Percentiles rank a stretch among this genome's conserved stretches.
phyloP scores from a whole-genome alignment of 2,329 filamentous ascomycete genomes.

The Neonectria magnoliae region DNA sequence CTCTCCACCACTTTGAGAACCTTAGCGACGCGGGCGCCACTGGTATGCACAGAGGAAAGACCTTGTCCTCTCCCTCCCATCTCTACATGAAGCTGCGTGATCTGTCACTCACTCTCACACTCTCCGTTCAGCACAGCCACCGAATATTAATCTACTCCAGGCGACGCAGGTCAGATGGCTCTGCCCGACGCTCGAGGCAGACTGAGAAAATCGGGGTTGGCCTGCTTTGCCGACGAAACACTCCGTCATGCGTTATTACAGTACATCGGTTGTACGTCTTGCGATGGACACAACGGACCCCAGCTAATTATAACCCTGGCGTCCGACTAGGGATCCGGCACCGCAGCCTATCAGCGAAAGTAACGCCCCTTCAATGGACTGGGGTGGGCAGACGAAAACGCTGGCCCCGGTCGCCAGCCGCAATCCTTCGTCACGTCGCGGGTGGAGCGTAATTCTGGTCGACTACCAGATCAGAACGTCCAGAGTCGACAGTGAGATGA shows the following conservation, averaged over 20 bases:
- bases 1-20: too few relatives aligned
- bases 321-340: conserved; percentile 3
- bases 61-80: neutral
- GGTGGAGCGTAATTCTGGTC: conserved; percentile 21
- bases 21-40: neutral
- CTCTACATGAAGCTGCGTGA: neutral
- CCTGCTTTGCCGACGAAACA: conserved; percentile 27
- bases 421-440: conserved; percentile 14
- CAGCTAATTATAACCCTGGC: conserved; percentile 13
- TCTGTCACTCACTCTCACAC: neutral
- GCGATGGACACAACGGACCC: conserved; percentile 30
- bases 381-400: conserved; percentile 11
- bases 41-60: neutral
- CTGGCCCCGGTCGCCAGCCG: conserved; percentile 21
- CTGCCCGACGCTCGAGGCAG: conserved; percentile 1
- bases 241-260: conserved; percentile 31
- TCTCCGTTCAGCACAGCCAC: neutral
- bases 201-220: conserved; percentile 8
- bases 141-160: conserved; percentile 1
- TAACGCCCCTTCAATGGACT: neutral
- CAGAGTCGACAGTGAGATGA: neutral
- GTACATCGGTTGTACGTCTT: conserved; percentile 30
- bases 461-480: neutral
- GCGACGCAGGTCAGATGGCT: conserved; percentile 2
- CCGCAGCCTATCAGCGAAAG: conserved; percentile 8